These are phyloP conservation scores for Cytospora chrysosperma DNA, from an alignment of 2,329 filamentous ascomycete species.

Conservation along the genomic window DNA sequence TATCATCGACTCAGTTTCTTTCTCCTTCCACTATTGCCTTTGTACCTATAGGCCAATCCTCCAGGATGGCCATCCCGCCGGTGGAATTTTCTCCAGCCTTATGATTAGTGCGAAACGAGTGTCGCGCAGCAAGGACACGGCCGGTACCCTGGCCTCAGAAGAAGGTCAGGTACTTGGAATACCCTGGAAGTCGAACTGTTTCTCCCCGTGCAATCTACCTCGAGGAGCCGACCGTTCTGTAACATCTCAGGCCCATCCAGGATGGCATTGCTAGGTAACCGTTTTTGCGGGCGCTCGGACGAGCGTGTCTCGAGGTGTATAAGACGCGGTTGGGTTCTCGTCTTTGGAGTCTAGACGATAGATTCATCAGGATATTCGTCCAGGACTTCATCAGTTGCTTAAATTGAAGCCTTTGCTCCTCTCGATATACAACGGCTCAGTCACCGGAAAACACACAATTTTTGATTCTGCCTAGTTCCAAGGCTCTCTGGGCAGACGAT, in stretches of 20 bases:
- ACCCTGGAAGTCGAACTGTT: neutral
- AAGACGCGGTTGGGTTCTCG: constrained; percentile 13
- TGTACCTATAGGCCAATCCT: constrained; percentile 11
- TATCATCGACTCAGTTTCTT: neutral
- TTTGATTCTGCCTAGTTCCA: neutral
- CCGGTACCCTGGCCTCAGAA: neutral
- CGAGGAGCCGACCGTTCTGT: neutral
- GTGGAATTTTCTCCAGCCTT: neutral
- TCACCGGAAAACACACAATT: neutral
- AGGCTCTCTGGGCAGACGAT: neutral
- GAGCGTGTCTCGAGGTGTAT: constrained; percentile 3
- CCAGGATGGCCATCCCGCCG: constrained; percentile 21
- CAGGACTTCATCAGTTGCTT: neutral
- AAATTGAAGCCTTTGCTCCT: neutral
- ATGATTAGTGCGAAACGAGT: neutral
- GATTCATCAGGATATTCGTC: neutral
- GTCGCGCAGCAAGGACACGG: neutral
- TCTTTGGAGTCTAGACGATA: neutral
- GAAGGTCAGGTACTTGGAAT: constrained; percentile 9
- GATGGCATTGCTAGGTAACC: constrained; percentile 14
- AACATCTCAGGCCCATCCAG: neutral
- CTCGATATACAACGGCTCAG: neutral
- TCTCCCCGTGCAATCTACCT: neutral
- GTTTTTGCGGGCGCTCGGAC: neutral
- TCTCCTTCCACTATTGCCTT: neutral